Base-by-base conservation (phyloP, 2,329 filamentous ascomycete species). In the Aspergillus sp. region DNA sequence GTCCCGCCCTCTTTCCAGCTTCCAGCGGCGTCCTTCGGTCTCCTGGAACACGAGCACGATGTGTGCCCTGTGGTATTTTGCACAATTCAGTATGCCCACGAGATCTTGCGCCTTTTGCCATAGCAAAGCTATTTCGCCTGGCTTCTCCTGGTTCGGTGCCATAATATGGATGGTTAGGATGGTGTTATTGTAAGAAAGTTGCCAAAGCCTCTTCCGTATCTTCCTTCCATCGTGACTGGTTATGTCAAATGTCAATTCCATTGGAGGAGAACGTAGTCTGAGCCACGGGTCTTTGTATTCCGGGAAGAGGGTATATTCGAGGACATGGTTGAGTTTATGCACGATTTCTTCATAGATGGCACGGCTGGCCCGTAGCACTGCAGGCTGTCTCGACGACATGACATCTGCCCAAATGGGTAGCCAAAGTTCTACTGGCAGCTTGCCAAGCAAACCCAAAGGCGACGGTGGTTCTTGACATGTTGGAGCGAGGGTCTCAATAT, bases 331-430 rank as follows among this genome's bases (percentile, higher is more conserved):
- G 14, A 56, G 48, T n/a, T 46, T 25, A 10, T 14, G 29, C 5
- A 44, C 36, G 19, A 51, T 54, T 11, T 56, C 54, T 3, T 51
- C 32, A 32, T 54, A 44, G 14, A 56, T 46, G 25, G 40, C 45
- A 17, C 31, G 47, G 25, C 47, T 54, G 13, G 54, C 21, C 16
- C 45, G 29, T 17, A 56, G 49, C 25, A 56, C 41, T 5, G 25
- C 31, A 3, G 36, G 6, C 10, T 16, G 41, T 13, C 47, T 40
- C 11, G 17, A 10, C 9, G 41, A 46, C 4, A 56, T 9, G 19
- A 45, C 6, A 6, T 49, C 11, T 16, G 49, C 48, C 50, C 51
- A 56, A 40, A 56, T 49, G 3, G n/a, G 14, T 3, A 53, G 32
- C 10, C 54, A 40, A 13, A 54, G 38, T 25, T 54, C 54, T n/a